Conservation (phyloP, 2,329 filamentous ascomycete species). For the Eurotiales sp. region DNA sequence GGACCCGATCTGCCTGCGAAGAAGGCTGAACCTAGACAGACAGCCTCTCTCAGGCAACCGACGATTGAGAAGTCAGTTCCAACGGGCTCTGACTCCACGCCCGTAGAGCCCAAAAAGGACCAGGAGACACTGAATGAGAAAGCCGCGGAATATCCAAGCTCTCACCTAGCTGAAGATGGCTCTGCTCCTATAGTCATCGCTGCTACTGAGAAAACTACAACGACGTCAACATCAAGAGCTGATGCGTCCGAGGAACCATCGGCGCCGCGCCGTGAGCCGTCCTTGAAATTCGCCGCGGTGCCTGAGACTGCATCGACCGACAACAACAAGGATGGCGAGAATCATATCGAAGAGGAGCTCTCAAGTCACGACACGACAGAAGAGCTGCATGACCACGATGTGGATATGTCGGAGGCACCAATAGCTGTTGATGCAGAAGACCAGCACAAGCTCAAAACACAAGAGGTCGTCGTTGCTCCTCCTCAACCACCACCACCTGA, state of each 20-base stretch:
- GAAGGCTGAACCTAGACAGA: constrained; percentile 39
- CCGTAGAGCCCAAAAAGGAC: constrained; percentile 36
- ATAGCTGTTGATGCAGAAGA: constrained; percentile 45
- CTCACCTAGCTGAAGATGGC: constrained; percentile 25
- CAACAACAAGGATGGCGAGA: constrained; percentile 7
- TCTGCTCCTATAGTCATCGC: constrained; percentile 7
- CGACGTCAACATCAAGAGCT: constrained; percentile 17
- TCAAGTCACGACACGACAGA: constrained; percentile 8
- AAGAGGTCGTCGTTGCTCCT: constrained; percentile 39
- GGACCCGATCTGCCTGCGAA: constrained; percentile 44
- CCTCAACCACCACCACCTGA: constrained; percentile 42
- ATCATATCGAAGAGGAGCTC: constrained; percentile 5
- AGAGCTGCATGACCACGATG: constrained; percentile 45
- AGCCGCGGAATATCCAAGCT: constrained; percentile 26
- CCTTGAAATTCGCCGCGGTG: constrained; percentile 6
- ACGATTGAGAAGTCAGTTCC: constrained; percentile 39
- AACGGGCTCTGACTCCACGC: constrained; percentile 37
- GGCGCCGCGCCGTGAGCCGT: constrained; percentile 16
- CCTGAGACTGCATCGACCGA: background rate
- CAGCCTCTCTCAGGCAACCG: constrained; percentile 31
- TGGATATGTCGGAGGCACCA: constrained; percentile 61
- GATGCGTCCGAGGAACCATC: constrained; percentile 26
- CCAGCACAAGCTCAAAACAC: constrained; percentile 38
- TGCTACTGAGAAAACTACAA: constrained; percentile 24
- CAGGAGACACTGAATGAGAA: constrained; percentile 37